Percentiles rank a stretch among this genome's conserved stretches.
These are phyloP conservation scores for Pleurotus platypus DNA, from an alignment of 768 basidiomycete species.

Conservation along the genomic window DNA sequence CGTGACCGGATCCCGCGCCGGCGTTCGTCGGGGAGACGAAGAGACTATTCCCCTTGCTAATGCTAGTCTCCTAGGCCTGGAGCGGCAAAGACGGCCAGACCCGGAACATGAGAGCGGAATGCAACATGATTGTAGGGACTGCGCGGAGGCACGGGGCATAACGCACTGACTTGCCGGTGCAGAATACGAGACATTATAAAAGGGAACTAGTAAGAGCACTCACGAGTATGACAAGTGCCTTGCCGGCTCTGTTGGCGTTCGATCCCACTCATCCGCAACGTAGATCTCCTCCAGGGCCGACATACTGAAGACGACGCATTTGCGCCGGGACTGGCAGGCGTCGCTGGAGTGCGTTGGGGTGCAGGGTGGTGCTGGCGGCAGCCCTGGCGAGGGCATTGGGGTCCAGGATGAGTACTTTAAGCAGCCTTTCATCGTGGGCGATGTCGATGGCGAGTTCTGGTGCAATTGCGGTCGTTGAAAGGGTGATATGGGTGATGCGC, in stretches of 20 bases:
- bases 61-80: not conserved
- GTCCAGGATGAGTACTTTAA: constrained; percentile 21
- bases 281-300: constrained; percentile 55
- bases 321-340: constrained; percentile 24
- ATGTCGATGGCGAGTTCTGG: not conserved
- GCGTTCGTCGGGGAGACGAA: not conserved
- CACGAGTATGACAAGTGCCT: constrained; percentile 64
- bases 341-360: constrained; percentile 17
- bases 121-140: not conserved
- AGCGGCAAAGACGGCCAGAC: constrained; percentile 1
- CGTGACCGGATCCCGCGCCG: constrained; percentile 3
- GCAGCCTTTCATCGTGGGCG: constrained; percentile 32
- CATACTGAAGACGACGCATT: constrained; percentile 62
- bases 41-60: not conserved
- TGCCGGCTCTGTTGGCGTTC: constrained; percentile 66
- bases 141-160: constrained; percentile 10
- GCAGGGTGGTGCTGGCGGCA: constrained; percentile 11
- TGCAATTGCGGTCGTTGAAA: not conserved
- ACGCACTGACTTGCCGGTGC: constrained; percentile 1
- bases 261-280: constrained; percentile 76
- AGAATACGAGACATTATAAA: constrained; percentile 5
- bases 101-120: constrained; percentile 1
- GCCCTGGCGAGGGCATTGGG: constrained; percentile 6
- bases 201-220: constrained; percentile 24
- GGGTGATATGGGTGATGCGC: not conserved